Evolutionary conservation across 2,329 filamentous ascomycete genomes (phyloP), one percentile per base, ranked within the genome.

Genomic region (Sclerotinia subarctica): DNA sequence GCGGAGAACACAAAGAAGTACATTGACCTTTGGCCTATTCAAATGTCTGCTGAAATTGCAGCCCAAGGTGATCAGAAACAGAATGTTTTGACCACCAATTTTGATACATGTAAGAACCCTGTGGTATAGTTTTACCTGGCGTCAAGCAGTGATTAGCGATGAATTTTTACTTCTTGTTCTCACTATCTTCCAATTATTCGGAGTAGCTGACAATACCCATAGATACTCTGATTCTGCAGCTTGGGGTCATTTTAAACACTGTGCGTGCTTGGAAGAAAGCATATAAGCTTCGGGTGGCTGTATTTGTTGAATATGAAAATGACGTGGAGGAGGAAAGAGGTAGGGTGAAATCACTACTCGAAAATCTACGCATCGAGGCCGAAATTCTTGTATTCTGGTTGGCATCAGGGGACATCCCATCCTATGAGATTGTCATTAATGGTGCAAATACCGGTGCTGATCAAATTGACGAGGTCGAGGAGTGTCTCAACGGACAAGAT

Each of bases 1-100:
- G 78, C 82, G 0, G 68, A 74, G 7, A 86, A 89, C 65, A 82
- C 81, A 5, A 94, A 94, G 76, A 91, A 88, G 74, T 94, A 90
- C 74, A 92, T 96, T 70, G 93, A 96, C 75, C 80, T 96, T 5
- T 96, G 93, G 93, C 93, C 93, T 0, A 95, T 96, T 65, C 93
- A 96, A 72, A 96, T 96, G 92, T 94, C 92, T 7, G 92, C 92
- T 1, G 91, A 94, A 74, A 86, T 95, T 46, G 86, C 87, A 0
- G 82, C 89, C 1, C 88, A 90, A 71, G 84, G 84, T 1, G 86
- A 87, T 75, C 88, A 84, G 71, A 85, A 84, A 69, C 81, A 84
- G 70, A 88, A 87, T 73, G 83, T 95, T 7, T 78, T 94, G 66
- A 96, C 93, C 0, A 95, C 91, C 0, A 96, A 96, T 72, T 96